phyloP scores from a whole-genome alignment of 2,329 filamentous ascomycete genomes.

The Lachnellula arida region DNA sequence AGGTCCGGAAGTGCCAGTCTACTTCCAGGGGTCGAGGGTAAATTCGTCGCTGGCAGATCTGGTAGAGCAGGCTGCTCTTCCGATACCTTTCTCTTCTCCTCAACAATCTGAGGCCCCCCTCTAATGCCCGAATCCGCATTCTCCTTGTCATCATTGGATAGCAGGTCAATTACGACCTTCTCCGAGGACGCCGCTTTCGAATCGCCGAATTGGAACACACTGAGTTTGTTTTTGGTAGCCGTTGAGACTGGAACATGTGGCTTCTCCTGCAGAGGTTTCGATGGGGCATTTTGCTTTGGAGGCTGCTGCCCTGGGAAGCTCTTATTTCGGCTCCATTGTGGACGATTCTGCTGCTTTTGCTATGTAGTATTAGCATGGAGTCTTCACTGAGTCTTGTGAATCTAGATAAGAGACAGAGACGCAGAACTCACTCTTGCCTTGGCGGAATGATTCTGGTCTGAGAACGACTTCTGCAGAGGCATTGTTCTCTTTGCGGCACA shows the following conservation, averaged over 20 bases:
- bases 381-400: neutral
- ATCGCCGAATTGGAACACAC: constrained; percentile 48
- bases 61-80: constrained; percentile 13
- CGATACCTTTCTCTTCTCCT: neutral
- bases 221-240: constrained; percentile 56
- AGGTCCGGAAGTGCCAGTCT: constrained; percentile 56
- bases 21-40: constrained; percentile 45
- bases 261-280: constrained; percentile 27
- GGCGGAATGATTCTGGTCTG: constrained; percentile 31
- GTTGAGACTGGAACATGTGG: constrained; percentile 40
- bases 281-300: constrained; percentile 10
- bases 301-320: constrained; percentile 25
- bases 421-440: constrained; percentile 23
- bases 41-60: constrained; percentile 24
- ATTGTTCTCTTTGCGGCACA: constrained; percentile 17
- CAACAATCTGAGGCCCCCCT: neutral
- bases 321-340: constrained; percentile 30
- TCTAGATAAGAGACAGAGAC: neutral
- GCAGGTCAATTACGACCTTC: constrained; percentile 18
- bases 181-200: constrained; percentile 20
- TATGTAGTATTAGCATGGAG: constrained; percentile 4
- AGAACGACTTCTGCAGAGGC: constrained; percentile 35
- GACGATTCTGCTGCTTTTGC: constrained; percentile 19
- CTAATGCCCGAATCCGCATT: constrained; percentile 12
- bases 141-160: constrained; percentile 26